Percentiles rank a stretch among this genome's conserved stretches.
These are phyloP conservation scores for Metschnikowia gelsemii DNA, from an alignment of 805 yeast species.

Conservation along the genomic window DNA sequence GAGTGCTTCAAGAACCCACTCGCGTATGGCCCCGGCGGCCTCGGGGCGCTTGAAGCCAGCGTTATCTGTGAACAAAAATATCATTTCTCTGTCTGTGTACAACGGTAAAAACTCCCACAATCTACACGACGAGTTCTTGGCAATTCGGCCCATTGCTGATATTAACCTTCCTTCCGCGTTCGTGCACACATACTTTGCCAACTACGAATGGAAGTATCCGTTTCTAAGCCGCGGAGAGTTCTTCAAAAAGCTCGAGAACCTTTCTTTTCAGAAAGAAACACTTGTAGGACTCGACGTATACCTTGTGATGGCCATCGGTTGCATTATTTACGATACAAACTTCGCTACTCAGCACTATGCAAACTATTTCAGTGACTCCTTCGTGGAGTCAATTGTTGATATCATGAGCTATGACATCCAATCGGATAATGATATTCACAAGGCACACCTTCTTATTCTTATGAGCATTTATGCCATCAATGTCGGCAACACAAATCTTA, in stretches of 20 bases:
- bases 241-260: slow-evolving; percentile 23
- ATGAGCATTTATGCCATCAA: slow-evolving; percentile 33
- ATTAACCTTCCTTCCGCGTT: slow-evolving; percentile 32
- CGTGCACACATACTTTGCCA: slow-evolving; percentile 37
- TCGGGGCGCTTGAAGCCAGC: slow-evolving; percentile 7
- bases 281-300: slow-evolving; percentile 40
- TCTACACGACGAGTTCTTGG: slow-evolving; percentile 35
- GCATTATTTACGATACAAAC: slow-evolving; percentile 35
- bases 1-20: slow-evolving; percentile 6
- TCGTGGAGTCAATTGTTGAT: slow-evolving; percentile 35
- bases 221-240: slow-evolving; percentile 28
- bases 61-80: slow-evolving; percentile 3
- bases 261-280: slow-evolving; percentile 35
- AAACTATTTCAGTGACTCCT: slow-evolving; percentile 32
- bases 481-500: slow-evolving; percentile 27
- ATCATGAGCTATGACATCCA: slow-evolving; percentile 30
- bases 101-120: slow-evolving; percentile 3
- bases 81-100: slow-evolving; percentile 13
- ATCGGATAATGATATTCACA: slow-evolving; percentile 27
- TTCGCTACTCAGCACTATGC: slow-evolving; percentile 25
- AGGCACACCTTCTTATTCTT: slow-evolving; percentile 32
- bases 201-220: slow-evolving; percentile 38
- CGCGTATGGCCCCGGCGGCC: slow-evolving; percentile 10
- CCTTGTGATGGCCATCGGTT: slow-evolving; percentile 40
- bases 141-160: slow-evolving; percentile 32